Conservation (phyloP, 78 protist species). For the Dictyostelium firmibasis region DNA sequence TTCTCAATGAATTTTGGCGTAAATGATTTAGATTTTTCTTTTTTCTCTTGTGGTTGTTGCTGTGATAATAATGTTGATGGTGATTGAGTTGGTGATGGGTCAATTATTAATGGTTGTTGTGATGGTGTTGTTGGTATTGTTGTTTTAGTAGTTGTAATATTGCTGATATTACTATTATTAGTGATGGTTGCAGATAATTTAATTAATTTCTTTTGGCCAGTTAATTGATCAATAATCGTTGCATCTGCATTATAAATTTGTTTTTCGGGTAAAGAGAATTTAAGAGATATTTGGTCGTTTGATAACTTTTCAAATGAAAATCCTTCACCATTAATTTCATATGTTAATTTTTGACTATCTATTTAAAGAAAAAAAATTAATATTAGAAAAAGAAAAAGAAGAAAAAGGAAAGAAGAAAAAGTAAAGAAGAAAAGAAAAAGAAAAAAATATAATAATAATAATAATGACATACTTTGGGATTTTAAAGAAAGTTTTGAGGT, state of each 20-base stretch:
- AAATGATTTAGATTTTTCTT: neutral
- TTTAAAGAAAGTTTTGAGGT: neutral
- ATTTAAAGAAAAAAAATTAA: too few relatives aligned
- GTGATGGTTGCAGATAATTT: slow-evolving; percentile 13
- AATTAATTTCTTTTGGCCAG: slow-evolving; percentile 17
- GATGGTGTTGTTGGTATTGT: neutral
- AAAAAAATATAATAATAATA: neutral
- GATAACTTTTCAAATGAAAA: neutral
- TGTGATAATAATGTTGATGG: neutral
- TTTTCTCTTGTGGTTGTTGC: neutral
- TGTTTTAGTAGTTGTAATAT: neutral
- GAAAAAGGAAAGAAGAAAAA: neutral
- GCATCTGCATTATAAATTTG: neutral
- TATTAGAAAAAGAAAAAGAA: too few relatives aligned
- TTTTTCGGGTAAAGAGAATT: neutral
- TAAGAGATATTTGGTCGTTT: neutral
- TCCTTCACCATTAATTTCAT: slow-evolving; percentile 21
- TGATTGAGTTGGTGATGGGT: slow-evolving; percentile 10
- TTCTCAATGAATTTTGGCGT: neutral
- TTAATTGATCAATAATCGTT: neutral
- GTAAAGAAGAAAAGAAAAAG: neutral
- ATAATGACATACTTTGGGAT: neutral
- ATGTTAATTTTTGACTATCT: neutral
- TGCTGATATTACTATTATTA: neutral
- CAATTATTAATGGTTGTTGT: slow-evolving; percentile 15